Percentiles rank a stretch among this genome's conserved stretches.
These are phyloP conservation scores for Vitis riparia DNA, from an alignment of 164 flowering plant species.

Conservation along the genomic window DNA sequence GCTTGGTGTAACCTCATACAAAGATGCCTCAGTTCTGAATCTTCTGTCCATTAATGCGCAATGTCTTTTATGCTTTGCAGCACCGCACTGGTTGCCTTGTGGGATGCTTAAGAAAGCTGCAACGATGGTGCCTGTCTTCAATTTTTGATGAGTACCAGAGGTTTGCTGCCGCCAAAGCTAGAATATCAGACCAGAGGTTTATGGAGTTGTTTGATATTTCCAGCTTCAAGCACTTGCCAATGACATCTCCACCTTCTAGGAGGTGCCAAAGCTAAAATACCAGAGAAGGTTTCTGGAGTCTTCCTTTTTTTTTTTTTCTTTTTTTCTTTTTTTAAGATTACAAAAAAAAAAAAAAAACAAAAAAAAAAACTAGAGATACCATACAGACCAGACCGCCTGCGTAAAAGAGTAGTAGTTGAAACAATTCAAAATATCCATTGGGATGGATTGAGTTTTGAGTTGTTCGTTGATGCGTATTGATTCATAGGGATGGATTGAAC, in stretches of 20 bases:
- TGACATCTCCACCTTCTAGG: conserved; percentile 29
- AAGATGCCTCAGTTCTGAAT: background rate
- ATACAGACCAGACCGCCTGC: no score
- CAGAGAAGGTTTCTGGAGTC: no score
- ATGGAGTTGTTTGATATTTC: conserved; percentile 62
- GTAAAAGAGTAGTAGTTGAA: no score
- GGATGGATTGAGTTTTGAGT: no score
- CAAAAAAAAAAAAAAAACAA: no score
- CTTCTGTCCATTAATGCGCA: background rate
- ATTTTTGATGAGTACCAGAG: conserved; percentile 63
- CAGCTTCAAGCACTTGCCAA: conserved; percentile 36
- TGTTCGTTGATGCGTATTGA: no score
- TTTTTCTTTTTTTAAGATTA: no score
- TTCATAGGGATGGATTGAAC: no score
- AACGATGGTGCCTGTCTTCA: conserved; percentile 64
- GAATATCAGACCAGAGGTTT: conserved; percentile 68
- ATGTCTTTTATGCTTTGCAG: conserved; percentile 30
- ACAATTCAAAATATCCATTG: no score
- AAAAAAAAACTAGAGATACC: no score
- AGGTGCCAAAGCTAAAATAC: conserved; percentile 8
- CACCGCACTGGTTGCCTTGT: conserved; percentile 78
- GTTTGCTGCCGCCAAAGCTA: conserved; percentile 67
- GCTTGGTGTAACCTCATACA: no score
- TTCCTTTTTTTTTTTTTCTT: no score
- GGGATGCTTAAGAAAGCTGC: conserved; percentile 67